Percentiles rank a stretch among this genome's conserved stretches.
These are phyloP conservation scores for Zopfia rhizophila DNA, from an alignment of 2,329 filamentous ascomycete genomes.

Conservation along the genomic window DNA sequence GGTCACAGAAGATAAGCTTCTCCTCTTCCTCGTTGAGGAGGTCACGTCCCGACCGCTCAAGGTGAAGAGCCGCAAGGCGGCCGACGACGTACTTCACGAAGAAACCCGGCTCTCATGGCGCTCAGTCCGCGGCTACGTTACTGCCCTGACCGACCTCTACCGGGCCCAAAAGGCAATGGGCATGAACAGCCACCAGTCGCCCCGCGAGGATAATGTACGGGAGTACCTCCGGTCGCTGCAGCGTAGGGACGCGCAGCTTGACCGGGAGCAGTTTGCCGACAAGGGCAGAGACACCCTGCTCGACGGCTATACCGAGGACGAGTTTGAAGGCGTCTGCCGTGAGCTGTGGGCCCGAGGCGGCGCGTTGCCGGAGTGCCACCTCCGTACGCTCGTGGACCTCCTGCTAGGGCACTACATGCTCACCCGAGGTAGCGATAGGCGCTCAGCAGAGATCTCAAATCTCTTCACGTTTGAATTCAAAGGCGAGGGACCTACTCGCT, in stretches of 20 bases:
- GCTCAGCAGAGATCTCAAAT: constrained; percentile 9
- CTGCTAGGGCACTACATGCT: too few relatives aligned
- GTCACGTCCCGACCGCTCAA: constrained; percentile 4
- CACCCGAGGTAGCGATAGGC: neutral
- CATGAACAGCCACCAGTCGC: constrained; percentile 13
- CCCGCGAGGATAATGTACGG: constrained; percentile 6
- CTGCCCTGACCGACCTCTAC: constrained; percentile 11
- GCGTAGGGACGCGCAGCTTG: constrained; percentile 8
- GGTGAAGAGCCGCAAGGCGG: constrained; percentile 9
- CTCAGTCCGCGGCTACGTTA: constrained; percentile 9
- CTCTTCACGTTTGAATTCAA: constrained; percentile 12
- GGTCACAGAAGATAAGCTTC: constrained; percentile 14
- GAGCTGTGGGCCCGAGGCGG: constrained; percentile 14
- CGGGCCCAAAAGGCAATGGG: constrained; percentile 3
- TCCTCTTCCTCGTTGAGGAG: constrained; percentile 14
- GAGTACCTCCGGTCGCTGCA: constrained; percentile 17
- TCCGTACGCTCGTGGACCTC: constrained; percentile 8
- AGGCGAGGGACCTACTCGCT: constrained; percentile 4
- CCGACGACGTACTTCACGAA: constrained; percentile 7
- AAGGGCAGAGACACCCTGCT: constrained; percentile 17
- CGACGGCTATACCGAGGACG: constrained; percentile 13
- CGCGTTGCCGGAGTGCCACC: constrained; percentile 7
- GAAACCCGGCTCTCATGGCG: constrained; percentile 7
- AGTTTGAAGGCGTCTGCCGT: constrained; percentile 14
- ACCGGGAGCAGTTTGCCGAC: constrained; percentile 13